Evolutionary conservation across 1,284 basidiomycete species (phyloP).

Genomic region (Papiliotrema nemorosa): DNA sequence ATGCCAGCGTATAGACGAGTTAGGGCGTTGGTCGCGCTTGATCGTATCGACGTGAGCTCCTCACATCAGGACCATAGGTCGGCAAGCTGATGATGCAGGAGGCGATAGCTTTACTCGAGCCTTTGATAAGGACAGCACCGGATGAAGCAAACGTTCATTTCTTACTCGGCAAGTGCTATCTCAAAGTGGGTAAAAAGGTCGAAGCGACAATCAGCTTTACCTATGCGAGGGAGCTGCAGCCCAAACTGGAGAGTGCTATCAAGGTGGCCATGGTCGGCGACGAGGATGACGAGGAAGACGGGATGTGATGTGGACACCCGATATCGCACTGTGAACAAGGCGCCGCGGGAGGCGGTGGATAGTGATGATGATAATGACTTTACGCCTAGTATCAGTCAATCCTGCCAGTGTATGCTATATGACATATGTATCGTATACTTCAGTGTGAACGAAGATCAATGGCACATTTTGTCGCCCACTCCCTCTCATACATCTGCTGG

Average conservation of each 20-base stretch:
- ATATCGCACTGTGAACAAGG: background rate
- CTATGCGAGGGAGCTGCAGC: constrained; percentile 70
- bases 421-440: background rate
- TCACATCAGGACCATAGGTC: background rate
- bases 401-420: no score
- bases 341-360: no score
- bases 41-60: constrained; percentile 71
- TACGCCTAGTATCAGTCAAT: background rate
- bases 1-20: constrained; percentile 86
- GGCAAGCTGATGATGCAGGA: constrained; percentile 53
- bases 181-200: constrained; percentile 69
- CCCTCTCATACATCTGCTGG: no score
- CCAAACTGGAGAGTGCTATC: constrained; percentile 51
- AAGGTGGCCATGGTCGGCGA: constrained; percentile 55
- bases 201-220: constrained; percentile 79
- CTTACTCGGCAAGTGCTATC: constrained; percentile 86
- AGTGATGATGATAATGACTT: background rate
- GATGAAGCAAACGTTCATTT: constrained; percentile 93
- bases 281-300: constrained; percentile 29
- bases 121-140: constrained; percentile 71
- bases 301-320: background rate
- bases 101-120: constrained; percentile 73
- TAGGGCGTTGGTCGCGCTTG: constrained; percentile 76
- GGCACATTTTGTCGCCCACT: no score
- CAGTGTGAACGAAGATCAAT: no score